phyloP scores from a whole-genome alignment of 768 basidiomycete species.

The Boletus edulis region DNA sequence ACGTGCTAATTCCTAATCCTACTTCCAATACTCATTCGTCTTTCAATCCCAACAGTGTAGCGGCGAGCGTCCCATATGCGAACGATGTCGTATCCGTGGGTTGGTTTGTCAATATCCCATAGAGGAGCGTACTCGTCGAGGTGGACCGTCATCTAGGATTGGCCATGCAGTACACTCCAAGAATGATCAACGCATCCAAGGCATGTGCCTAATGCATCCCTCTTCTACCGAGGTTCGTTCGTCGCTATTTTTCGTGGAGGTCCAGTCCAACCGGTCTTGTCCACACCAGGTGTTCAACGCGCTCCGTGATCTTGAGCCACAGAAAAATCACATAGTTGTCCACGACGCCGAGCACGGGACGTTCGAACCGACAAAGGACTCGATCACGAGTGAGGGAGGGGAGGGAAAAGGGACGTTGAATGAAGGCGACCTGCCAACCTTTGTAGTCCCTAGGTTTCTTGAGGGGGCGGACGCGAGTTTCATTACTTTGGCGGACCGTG shows the following conservation, averaged over 20 bases:
- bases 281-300: not conserved
- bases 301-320: not conserved
- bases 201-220: too few species aligned
- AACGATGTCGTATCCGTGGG: constrained; percentile 58
- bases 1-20: constrained; percentile 5
- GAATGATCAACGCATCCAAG: not conserved
- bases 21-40: not conserved
- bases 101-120: constrained; percentile 58
- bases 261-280: not conserved
- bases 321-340: not conserved
- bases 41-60: constrained; percentile 49
- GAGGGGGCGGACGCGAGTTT: too few species aligned
- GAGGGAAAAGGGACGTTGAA: not conserved
- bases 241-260: not conserved
- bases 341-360: too few species aligned
- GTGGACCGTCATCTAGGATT: too few species aligned
- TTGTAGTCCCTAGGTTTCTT: not conserved
- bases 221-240: not conserved
- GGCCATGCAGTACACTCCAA: too few species aligned
- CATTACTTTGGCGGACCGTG: too few species aligned
- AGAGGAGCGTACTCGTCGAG: constrained; percentile 40
- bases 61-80: constrained; percentile 67
- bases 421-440: constrained; percentile 46
- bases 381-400: not conserved
- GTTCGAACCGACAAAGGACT: not conserved